Base-by-base conservation (phyloP, 176 grass and related monocot species). In the Alloteropsis semialata region DNA sequence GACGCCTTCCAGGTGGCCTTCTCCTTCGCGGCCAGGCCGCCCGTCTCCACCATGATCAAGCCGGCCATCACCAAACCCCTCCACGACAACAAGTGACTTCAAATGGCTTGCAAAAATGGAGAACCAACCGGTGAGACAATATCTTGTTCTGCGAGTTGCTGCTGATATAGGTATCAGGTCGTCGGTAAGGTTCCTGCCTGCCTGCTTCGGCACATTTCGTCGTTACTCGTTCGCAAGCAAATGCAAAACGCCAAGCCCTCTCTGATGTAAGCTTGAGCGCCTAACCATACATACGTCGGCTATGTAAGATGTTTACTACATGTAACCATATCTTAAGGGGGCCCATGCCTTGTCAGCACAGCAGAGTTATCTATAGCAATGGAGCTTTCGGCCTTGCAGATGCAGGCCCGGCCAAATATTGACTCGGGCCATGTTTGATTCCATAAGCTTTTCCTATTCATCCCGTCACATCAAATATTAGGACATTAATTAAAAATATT, bases 1-100 rank as follows among this genome's bases (percentile, higher is more conserved):
- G 87, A 89, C 17, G 87, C 82, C 30, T 85, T 89, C 82, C 87
- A 89, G 76, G 87, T 84, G 9, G 76, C 70, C 82, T 17, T 85
- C 82, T 81, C 87, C 5, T 88, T 84, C 75, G 81, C 59, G 18
- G 58, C 67, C 17, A 65, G 81, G 87, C 75, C 87, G 58, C 81
- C 75, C 29, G 87, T 88, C 2, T 84, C 87, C 77, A 81, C 82
- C 62, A 76, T 89, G 87, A 15, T 89, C 34, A 89, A 85, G 82
- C 87, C 87, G 34, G 43, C 42, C 24, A 28, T 80, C 70, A 34
- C 70, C 62, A 85, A 69, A 19, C 45, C 82, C 53, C 64, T 85
- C 65, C 74, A 85, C 50, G 72, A 87, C 41, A 69, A 58, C 25
- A 39, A 71, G 8, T 42, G 28, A 79, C 10, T 13, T 1, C 34